Base-by-base conservation (phyloP, 441 rosid species). In the Gossypium trilobum region DNA sequence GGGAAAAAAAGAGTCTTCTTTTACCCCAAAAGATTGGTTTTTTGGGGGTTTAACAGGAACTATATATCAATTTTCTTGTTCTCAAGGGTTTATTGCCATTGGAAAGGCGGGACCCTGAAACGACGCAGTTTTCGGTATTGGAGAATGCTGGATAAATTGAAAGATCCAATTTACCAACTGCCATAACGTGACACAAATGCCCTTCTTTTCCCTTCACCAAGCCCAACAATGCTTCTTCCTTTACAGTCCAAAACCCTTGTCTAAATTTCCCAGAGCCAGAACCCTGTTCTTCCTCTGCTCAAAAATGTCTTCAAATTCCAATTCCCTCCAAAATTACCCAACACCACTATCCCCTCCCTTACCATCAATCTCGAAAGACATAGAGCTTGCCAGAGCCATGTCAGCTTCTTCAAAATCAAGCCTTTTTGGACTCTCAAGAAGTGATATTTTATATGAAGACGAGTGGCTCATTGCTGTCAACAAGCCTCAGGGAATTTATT, bases 401-500 rank as follows among this genome's bases (percentile, higher is more conserved):
- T 81, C 89, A 63, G 97, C 99, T 14, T 87, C 97, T 52, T 86
- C 97, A 61, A 88, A 81, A 73, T 92, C 97, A 46, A 82, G 82
- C 79, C 85, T 85, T 65, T 89, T 81, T 71, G 73, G 77, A 72
- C 82, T 94, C 14, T 81, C 86, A 29, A 70, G 79, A 75, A 68
- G 72, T 52, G 74, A 82, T 78, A 57, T 91, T 5, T 62, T 91
- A 29, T 90, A 81, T 80, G 95, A 94, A 84, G 97, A 91, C 76
- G 88, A 91, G 65, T 89, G 89, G 88, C 82, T 93, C 36, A 56
- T 93, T 75, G 95, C 86, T 16, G 89, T 90, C 3, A 85, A 91
- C 63, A 89, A 94, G 77, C 97, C 97, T 17, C 80, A 73, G 65
- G 96, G 98, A 3, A 65, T 92, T 68, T 90, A 94, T 82, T 94